phyloP scores from a whole-genome alignment of 495 filamentous ascomycete genomes.

The Neurospora sp. region DNA sequence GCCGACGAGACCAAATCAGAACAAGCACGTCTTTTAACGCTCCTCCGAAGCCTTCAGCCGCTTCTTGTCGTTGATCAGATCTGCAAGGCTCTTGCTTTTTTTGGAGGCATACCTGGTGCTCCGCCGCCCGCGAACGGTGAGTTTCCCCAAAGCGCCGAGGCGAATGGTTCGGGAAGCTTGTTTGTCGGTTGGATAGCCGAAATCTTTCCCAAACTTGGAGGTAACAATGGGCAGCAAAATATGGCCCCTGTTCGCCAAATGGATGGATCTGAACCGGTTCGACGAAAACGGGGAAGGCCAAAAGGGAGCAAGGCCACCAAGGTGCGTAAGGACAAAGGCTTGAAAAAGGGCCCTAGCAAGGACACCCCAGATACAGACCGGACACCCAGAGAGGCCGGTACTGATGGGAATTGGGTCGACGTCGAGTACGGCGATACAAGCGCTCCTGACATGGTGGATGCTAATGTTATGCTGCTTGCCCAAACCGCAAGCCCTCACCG shows the following conservation, averaged over 20 bases:
- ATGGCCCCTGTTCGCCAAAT: conserved; percentile 15
- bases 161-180: conserved; percentile 42
- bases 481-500: conserved; percentile 10
- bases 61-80: conserved; percentile 45
- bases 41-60: conserved; percentile 42
- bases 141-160: conserved; percentile 44
- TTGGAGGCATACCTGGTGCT: conserved; percentile 46
- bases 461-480: conserved; percentile 18
- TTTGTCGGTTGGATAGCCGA: conserved; percentile 50
- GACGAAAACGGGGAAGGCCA: conserved; percentile 38
- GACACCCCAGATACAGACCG: neutral
- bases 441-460: conserved; percentile 12
- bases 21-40: conserved; percentile 43
- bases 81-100: conserved; percentile 47
- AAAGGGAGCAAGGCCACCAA: conserved; percentile 43
- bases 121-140: conserved; percentile 40
- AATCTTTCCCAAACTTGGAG: conserved; percentile 41
- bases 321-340: conserved; percentile 38
- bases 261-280: conserved; percentile 14
- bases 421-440: conserved; percentile 12
- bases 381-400: neutral
- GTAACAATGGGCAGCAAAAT: conserved; percentile 10
- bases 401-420: conserved; percentile 22
- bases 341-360: conserved; percentile 33
- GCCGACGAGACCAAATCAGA: conserved; percentile 43